Conservation (phyloP, 345 rosid species). For the Corchorus olitorius region DNA sequence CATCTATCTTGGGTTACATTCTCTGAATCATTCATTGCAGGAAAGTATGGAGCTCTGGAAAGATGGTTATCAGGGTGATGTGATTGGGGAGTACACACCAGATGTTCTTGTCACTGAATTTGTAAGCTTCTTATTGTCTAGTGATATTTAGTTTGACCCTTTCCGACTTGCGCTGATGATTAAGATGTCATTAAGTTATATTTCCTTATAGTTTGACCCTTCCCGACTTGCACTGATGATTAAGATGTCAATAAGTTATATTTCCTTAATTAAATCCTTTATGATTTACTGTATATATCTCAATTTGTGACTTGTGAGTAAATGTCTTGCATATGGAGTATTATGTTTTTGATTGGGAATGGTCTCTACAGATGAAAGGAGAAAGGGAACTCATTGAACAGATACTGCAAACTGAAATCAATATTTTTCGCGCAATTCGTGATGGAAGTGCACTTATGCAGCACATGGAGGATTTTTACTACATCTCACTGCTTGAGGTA, state of each 20-base stretch:
- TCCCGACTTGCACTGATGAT: not conserved
- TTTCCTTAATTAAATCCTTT: not conserved
- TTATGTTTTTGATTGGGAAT: constrained; percentile 6
- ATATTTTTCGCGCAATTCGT: constrained; percentile 81
- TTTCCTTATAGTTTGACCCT: not conserved
- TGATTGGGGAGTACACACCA: constrained; percentile 87
- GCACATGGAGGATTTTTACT: constrained; percentile 98
- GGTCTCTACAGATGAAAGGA: constrained; percentile 84
- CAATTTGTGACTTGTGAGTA: not conserved
- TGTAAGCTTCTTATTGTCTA: constrained; percentile 55
- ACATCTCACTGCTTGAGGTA: constrained; percentile 90
- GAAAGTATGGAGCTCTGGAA: constrained; percentile 57
- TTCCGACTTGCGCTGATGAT: not conserved
- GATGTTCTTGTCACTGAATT: constrained; percentile 82
- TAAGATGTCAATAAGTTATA: not conserved
- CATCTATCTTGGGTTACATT: not conserved
- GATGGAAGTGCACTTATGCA: constrained; percentile 97
- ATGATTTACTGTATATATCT: not conserved
- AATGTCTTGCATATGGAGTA: not conserved
- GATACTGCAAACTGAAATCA: constrained; percentile 87
- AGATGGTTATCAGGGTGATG: constrained; percentile 86
- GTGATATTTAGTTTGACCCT: constrained; percentile 6
- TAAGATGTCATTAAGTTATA: not conserved
- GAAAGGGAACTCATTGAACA: constrained; percentile 88
- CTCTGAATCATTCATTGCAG: constrained; percentile 33